Evolutionary conservation across 352 stramenopile species (phyloP), one percentile per base, ranked within the genome.

Genomic region (Hyaloperonospora arabidopsidis): DNA sequence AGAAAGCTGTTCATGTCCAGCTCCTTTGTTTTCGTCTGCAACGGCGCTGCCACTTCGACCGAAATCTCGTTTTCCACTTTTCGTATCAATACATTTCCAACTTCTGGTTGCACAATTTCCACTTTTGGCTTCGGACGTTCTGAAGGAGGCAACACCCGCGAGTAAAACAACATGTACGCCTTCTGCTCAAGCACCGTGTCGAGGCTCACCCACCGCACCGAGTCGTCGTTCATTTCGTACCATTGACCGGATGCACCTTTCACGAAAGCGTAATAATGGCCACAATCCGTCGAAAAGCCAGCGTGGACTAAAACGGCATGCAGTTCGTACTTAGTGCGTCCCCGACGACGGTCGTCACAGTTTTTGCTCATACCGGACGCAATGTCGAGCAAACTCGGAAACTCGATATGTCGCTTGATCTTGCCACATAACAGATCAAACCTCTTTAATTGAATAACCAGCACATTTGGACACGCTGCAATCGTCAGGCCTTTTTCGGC

Each of bases 151-250:
- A 88, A 61, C 49, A 87, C 70, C 5, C 84, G 74, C 49, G 80
- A 86, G 65, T 96, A 95, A 61, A 96, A 96, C 0, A 96, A 73
- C 76, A 96, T 89, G 67, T 96, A 96, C 23, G 85, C 87, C 52
- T 90, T 88, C 38, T 95, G 85, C 46, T 86, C 70, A 32, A 96
- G 67, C 49, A 93, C 87, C 5, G 76, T 93, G 29, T 93, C 77
- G n/a, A 89, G 1, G 46, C 79, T 88, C 15, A 95, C 86, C 76
- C 89, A 89, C 28, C 82, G 72, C 19, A 96, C 86, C 14, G 70
- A 78, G 39, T 91, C 79, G 54, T 97, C 89, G 59, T 97, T 94
- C 87, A 96, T 96, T 56, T 93, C 78, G 58, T 94, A 92, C 89
- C 89, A 97, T 59, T 89, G 78, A n/a, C 86, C 83, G 0, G 87